Evolutionary conservation across 2,329 filamentous ascomycete species (phyloP).

Genomic region (Aspergillus sergii): DNA sequence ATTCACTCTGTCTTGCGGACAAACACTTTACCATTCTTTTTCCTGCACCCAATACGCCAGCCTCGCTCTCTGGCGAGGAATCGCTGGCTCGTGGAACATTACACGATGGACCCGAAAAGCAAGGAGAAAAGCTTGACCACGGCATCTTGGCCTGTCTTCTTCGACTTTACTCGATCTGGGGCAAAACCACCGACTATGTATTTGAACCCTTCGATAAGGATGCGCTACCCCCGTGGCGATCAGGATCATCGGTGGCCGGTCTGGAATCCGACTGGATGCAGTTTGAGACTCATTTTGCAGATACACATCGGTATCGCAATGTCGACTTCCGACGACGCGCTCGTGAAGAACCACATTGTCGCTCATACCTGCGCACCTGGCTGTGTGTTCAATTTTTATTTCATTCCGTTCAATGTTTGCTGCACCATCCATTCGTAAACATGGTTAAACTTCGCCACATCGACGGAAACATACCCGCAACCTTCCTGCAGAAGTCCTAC

Average conservation of each 20-base stretch:
- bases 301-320: slow-evolving; percentile 29
- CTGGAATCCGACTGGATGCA: slow-evolving; percentile 31
- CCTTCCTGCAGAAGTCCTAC: slow-evolving; percentile 32
- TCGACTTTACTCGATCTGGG: slow-evolving; percentile 27
- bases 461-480: slow-evolving; percentile 26
- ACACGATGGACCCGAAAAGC: slow-evolving; percentile 19
- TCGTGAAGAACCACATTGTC: slow-evolving; percentile 23
- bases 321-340: slow-evolving; percentile 30
- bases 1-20: slow-evolving; percentile 27
- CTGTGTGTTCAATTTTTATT: slow-evolving; percentile 31
- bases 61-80: neutral
- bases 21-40: slow-evolving; percentile 28
- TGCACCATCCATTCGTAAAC: slow-evolving; percentile 31
- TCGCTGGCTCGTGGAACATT: slow-evolving; percentile 11
- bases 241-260: slow-evolving; percentile 25
- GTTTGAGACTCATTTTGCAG: slow-evolving; percentile 31
- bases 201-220: slow-evolving; percentile 23
- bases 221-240: slow-evolving; percentile 25
- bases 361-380: slow-evolving; percentile 29
- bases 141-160: slow-evolving; percentile 26
- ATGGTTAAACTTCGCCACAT: slow-evolving; percentile 31
- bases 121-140: slow-evolving; percentile 24
- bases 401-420: slow-evolving; percentile 26
- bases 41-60: slow-evolving; percentile 11
- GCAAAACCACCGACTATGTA: slow-evolving; percentile 28